Conservation (phyloP, 2,329 filamentous ascomycete genomes). For the Cladosporium austrohemisphaericum region DNA sequence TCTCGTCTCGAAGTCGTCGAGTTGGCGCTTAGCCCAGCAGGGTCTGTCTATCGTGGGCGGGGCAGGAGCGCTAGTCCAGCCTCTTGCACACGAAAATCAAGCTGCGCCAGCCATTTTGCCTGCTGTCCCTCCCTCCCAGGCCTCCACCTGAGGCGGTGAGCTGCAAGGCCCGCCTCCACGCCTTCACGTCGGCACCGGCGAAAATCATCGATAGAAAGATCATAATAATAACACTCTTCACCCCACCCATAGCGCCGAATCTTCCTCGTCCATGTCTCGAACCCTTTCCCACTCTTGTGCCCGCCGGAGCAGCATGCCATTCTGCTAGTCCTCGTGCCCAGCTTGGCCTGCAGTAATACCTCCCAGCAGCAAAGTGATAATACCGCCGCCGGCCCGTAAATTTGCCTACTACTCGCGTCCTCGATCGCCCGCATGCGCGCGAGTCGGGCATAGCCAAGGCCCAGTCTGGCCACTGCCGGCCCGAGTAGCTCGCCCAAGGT, state of each 20-base stretch:
- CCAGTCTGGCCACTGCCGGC: conserved; percentile 1
- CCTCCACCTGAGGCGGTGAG: background rate
- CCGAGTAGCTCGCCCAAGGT: background rate
- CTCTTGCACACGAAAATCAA: background rate
- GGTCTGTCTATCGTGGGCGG: background rate
- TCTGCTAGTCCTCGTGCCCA: conserved; percentile 2
- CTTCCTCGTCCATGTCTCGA: conserved; percentile 7
- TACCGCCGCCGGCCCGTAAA: conserved; percentile 1
- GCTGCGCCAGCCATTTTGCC: no score
- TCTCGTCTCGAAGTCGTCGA: no score
- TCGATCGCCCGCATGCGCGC: conserved; percentile 11
- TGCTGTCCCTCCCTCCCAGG: no score
- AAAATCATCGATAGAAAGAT: background rate
- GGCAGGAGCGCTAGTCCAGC: background rate
- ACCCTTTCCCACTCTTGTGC: background rate
- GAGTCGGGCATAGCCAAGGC: conserved; percentile 1
- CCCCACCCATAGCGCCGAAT: background rate
- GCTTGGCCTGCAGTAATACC: background rate
- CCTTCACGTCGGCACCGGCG: background rate
- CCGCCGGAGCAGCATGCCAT: no score
- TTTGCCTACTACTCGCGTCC: background rate
- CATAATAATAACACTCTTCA: conserved; percentile 2
- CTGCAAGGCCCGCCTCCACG: background rate
- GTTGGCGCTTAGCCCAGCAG: background rate
- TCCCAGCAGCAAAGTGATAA: background rate